Conservation (phyloP, 2,329 filamentous ascomycete species). For the Talaromyces pinophilus region DNA sequence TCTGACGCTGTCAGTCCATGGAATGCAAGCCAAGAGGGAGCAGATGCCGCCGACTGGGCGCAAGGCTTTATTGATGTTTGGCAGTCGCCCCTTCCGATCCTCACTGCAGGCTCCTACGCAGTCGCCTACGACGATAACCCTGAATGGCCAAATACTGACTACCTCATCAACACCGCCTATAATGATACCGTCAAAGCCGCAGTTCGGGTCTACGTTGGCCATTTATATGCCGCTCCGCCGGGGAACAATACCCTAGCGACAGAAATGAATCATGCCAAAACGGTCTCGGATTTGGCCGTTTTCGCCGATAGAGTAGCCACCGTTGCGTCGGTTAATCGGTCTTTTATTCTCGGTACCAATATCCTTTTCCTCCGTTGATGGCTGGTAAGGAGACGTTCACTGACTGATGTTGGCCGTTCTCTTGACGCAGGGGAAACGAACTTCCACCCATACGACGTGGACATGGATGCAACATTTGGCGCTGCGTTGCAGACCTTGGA, state of each 20-base stretch:
- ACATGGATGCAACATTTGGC: conserved; percentile 10
- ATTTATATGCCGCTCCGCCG: conserved; percentile 11
- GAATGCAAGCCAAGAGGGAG: conserved; percentile 14
- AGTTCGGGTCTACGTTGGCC: conserved; percentile 8
- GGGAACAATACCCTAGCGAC: conserved; percentile 5
- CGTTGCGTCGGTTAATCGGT: background rate
- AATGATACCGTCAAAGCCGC: conserved; percentile 9
- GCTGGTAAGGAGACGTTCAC: background rate
- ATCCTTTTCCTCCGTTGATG: background rate
- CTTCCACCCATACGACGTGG: conserved; percentile 9
- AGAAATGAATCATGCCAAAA: conserved; percentile 11
- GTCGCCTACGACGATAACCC: conserved; percentile 1
- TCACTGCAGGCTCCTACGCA: conserved; percentile 11
- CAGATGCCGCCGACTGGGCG: conserved; percentile 10
- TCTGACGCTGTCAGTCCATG: conserved; percentile 5
- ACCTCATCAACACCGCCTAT: conserved; percentile 5
- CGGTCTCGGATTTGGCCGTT: conserved; percentile 5
- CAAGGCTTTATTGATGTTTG: conserved; percentile 12
- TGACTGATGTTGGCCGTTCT: background rate
- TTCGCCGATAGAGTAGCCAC: conserved; percentile 6
- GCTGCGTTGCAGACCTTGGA: conserved; percentile 2
- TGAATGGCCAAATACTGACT: conserved; percentile 10
- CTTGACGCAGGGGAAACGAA: conserved; percentile 2
- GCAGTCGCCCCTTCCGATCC: conserved; percentile 2
- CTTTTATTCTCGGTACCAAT: conserved; percentile 12